Evolutionary conservation across 2,329 filamentous ascomycete genomes (phyloP), one percentile per base, ranked within the genome.

Genomic region (Fonsecaea erecta): DNA sequence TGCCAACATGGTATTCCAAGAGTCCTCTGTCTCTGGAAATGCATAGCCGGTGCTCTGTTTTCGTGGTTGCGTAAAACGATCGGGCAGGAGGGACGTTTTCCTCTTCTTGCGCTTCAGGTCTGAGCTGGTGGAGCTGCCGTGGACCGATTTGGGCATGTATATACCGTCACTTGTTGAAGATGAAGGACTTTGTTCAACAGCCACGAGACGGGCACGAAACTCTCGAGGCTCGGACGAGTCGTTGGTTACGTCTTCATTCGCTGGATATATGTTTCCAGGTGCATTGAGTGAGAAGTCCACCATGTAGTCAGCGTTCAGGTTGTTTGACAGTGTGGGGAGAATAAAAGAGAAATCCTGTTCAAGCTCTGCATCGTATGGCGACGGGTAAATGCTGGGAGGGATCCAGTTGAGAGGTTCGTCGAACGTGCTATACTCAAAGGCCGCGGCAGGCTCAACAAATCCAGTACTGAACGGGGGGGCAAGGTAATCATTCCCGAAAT

Each of bases 191-290:
- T 66, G 63, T 30, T 61, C 68, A 21, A 67, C 16, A 28, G 53
- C 46, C 30, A 62, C 32, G 12, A 63, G 43, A 18, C 63, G 35
- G 26, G 53, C 52, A 1, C 60, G 43, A 46, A 64, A 35, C 21
- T 30, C 40, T 32, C 63, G 65, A 34, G 30, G 56, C 21, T 60
- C 65, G 16, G 35, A 16, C 6, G 52, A 26, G 28, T 77, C 1
- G 78, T 88, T 77, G 75, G 86, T 26, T 72, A 76, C 1, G 84
- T 85, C 0, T 71, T 83, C 52, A 76, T 78, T 18, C 18, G 62
- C 21, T 21, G 62, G 60, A 35, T 62, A 70, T 18, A 61, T 30
- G 18, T 65, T 56, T 21, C 40, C 18, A 12, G 53, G 24, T 6
- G 58, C n/a, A 30, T 65, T 63, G 12, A 69, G 18, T 4, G 64